A percentile compares a stretch with the other conserved stretches of the same genome.
phyloP scores from a whole-genome alignment of 2,329 filamentous ascomycete species.

The Fusarium sp. region DNA sequence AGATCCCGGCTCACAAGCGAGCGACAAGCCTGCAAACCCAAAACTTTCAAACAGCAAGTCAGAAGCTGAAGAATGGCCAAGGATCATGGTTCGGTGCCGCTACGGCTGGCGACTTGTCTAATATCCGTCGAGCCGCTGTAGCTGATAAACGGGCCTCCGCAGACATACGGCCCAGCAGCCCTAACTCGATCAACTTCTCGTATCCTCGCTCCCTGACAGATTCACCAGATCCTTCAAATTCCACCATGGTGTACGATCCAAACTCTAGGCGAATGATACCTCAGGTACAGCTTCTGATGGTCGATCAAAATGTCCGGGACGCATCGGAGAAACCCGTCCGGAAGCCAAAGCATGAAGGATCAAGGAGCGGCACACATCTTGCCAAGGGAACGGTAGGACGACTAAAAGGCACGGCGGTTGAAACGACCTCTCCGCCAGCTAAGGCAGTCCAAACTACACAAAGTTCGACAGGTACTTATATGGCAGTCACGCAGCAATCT shows the following conservation, averaged over 20 bases:
- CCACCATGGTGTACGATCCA: slow-evolving; percentile 72
- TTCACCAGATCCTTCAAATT: slow-evolving; percentile 55
- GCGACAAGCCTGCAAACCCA: slow-evolving; percentile 61
- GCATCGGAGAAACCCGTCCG: slow-evolving; percentile 55
- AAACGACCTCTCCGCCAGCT: slow-evolving; percentile 38
- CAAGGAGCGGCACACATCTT: slow-evolving; percentile 61
- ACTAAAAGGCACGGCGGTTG: slow-evolving; percentile 63
- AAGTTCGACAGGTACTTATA: not conserved
- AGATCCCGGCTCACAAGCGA: slow-evolving; percentile 54
- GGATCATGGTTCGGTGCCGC: slow-evolving; percentile 66
- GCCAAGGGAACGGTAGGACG: slow-evolving; percentile 67
- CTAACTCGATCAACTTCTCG: slow-evolving; percentile 71
- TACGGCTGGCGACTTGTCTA: slow-evolving; percentile 58
- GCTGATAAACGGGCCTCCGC: slow-evolving; percentile 52
- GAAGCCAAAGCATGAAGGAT: slow-evolving; percentile 58
- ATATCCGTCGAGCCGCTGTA: slow-evolving; percentile 60
- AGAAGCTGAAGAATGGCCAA: slow-evolving; percentile 60
- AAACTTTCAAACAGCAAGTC: slow-evolving; percentile 66
- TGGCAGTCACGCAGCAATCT: slow-evolving; percentile 8
- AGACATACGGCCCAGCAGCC: slow-evolving; percentile 58
- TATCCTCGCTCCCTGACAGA: slow-evolving; percentile 64
- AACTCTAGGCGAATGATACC: slow-evolving; percentile 74
- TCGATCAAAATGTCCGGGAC: slow-evolving; percentile 59
- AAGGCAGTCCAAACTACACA: slow-evolving; percentile 48
- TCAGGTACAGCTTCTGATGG: slow-evolving; percentile 58